Evolutionary conservation across 2,329 filamentous ascomycete species (phyloP).

Genomic region (Myotisia sp.): DNA sequence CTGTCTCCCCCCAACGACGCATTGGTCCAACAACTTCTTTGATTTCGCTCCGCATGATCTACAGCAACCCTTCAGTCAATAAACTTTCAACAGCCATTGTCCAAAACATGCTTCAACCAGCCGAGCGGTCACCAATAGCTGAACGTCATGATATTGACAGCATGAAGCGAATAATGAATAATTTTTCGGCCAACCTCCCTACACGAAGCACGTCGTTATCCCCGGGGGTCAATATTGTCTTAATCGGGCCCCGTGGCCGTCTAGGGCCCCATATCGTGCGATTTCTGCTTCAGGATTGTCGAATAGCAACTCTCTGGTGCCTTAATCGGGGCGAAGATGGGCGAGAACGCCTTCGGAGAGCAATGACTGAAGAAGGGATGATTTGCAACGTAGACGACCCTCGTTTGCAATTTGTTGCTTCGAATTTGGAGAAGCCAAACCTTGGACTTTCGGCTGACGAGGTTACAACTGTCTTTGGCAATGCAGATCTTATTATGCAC

Average conservation of each 20-base stretch:
- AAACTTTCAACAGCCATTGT: neutral
- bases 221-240: neutral
- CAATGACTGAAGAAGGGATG: neutral
- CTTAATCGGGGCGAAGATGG: constrained; percentile 1
- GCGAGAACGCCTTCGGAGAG: neutral
- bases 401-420: neutral
- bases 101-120: neutral
- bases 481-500: neutral
- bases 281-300: neutral
- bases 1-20: neutral
- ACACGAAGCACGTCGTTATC: neutral
- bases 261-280: neutral
- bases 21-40: neutral
- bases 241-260: neutral
- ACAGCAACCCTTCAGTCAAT: neutral
- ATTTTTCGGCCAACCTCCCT: neutral
- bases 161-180: neutral
- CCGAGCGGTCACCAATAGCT: too few relatives aligned
- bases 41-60: constrained; percentile 1
- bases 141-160: neutral
- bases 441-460: neutral
- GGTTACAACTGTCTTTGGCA: neutral
- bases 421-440: neutral
- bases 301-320: neutral
- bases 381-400: neutral